These are phyloP conservation scores for Panicum miliaceum DNA, from an alignment of 176 grass and related monocot genomes.

Conservation along the genomic window DNA sequence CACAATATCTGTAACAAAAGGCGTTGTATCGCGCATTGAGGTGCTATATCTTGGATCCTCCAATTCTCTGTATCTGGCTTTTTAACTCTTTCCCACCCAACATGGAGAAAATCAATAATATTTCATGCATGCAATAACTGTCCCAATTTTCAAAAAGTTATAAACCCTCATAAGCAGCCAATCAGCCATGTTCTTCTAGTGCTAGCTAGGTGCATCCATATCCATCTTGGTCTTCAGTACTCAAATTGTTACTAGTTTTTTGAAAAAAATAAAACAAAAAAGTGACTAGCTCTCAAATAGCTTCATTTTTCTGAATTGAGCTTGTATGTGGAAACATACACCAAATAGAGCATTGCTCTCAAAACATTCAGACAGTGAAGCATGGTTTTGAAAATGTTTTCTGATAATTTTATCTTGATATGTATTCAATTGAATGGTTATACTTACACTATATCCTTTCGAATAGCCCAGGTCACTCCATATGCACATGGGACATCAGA, in stretches of 20 bases:
- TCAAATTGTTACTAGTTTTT: constrained; percentile 19
- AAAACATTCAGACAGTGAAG: not conserved
- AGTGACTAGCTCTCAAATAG: constrained; percentile 22
- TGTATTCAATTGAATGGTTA: constrained; percentile 32
- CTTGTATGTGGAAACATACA: constrained; percentile 24
- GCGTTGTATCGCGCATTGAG: constrained; percentile 97
- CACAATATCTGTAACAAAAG: constrained; percentile 99
- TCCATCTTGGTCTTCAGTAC: constrained; percentile 29
- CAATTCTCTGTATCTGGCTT: constrained; percentile 28
- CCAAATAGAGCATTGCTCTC: constrained; percentile 14
- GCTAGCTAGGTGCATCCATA: constrained; percentile 16
- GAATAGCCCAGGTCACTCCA: constrained; percentile 89
- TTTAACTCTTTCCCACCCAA: constrained; percentile 19
- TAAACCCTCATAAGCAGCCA: constrained; percentile 13
- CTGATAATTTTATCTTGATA: constrained; percentile 7
- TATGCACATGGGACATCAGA: constrained; percentile 95
- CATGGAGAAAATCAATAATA: constrained; percentile 13
- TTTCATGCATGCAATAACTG: constrained; percentile 23
- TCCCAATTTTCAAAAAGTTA: constrained; percentile 27
- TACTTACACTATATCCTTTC: constrained; percentile 51
- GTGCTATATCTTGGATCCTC: constrained; percentile 57
- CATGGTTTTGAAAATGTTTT: constrained; percentile 19
- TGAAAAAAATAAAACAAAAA: not conserved
- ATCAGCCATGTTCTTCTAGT: constrained; percentile 18
- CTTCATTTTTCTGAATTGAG: constrained; percentile 6